Evolutionary conservation across 2,329 filamentous ascomycete species (phyloP).

Genomic region (Penicillium expansum): DNA sequence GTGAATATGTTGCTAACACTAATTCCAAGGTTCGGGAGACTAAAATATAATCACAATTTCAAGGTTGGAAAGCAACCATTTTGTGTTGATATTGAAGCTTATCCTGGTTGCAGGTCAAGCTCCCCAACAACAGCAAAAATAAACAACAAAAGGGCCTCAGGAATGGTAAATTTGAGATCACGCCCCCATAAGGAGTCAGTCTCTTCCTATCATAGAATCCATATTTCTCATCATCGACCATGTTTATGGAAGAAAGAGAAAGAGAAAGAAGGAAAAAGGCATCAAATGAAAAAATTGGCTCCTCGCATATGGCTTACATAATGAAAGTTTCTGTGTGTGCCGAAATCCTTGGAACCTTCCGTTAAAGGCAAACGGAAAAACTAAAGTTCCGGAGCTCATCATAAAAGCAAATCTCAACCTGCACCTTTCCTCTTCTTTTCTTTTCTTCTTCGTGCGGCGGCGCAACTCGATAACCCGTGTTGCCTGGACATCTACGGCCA

Average conservation of each 20-base stretch:
- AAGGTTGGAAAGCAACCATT: neutral
- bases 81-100: neutral
- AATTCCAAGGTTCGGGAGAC: neutral
- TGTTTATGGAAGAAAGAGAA: conserved; percentile 23
- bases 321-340: conserved; percentile 6
- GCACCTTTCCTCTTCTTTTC: conserved; percentile 41
- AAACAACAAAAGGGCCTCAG: conserved; percentile 36
- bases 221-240: conserved; percentile 47
- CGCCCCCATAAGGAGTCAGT: conserved; percentile 42
- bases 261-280: conserved; percentile 11
- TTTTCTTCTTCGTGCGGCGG: conserved; percentile 76
- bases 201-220: conserved; percentile 50
- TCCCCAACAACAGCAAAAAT: conserved; percentile 4
- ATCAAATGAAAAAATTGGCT: conserved; percentile 6
- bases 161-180: conserved; percentile 44
- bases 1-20: neutral
- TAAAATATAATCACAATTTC: neutral
- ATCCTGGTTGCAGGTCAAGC: neutral
- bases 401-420: conserved; percentile 20
- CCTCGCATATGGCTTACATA: conserved; percentile 17
- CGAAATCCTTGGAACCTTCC: neutral
- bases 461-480: conserved; percentile 73
- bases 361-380: conserved; percentile 11
- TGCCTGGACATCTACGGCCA: conserved; percentile 64
- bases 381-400: conserved; percentile 2